Evolutionary conservation across 202 grass and related monocot genomes (phyloP).

Genomic region (Eragrostis tef): DNA sequence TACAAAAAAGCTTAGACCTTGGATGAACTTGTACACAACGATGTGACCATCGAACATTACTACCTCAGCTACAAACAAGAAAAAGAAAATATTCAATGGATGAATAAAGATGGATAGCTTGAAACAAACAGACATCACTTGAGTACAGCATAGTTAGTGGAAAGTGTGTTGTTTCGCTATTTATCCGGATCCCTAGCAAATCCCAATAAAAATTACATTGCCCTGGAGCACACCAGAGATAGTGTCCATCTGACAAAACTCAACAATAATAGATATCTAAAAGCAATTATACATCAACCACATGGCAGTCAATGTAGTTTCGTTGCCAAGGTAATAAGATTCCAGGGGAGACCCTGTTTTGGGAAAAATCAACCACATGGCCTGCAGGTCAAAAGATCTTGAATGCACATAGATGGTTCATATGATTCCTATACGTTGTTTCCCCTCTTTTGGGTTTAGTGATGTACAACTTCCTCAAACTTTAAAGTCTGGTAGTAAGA

Average conservation of each 20-base stretch:
- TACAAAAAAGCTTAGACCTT: slow-evolving; percentile 77
- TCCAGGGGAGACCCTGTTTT: no score
- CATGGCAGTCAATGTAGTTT: neutral
- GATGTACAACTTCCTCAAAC: neutral
- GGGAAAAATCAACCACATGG: neutral
- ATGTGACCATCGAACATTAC: slow-evolving; percentile 67
- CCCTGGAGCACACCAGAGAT: slow-evolving; percentile 1
- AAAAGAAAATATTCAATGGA: neutral
- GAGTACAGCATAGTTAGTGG: neutral
- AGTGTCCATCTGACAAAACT: neutral
- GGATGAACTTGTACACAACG: slow-evolving; percentile 72
- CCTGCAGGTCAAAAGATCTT: neutral
- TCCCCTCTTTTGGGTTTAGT: no score
- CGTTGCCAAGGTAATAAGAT: no score
- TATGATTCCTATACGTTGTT: neutral
- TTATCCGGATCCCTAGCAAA: neutral
- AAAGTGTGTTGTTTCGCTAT: neutral
- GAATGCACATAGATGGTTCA: neutral
- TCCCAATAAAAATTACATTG: neutral
- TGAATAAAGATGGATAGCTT: neutral
- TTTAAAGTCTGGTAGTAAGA: neutral
- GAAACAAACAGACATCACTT: slow-evolving; percentile 2
- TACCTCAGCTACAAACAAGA: slow-evolving; percentile 64
- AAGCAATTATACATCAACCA: neutral
- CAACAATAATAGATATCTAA: neutral